phyloP scores from a whole-genome alignment of 2,329 filamentous ascomycete species.

The Paecilomyces niveus region DNA sequence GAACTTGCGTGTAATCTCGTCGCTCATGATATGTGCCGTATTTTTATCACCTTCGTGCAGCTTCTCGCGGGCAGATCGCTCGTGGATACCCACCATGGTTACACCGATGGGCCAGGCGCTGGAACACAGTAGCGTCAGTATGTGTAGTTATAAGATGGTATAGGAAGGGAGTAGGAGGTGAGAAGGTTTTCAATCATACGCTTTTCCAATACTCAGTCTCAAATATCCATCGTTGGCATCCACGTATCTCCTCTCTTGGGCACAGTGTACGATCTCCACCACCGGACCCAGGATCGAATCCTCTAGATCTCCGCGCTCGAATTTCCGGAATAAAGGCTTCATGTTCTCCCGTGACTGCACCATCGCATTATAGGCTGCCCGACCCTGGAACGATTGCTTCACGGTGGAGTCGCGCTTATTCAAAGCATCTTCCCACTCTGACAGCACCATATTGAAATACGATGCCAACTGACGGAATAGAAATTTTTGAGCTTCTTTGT shows the following conservation, averaged over 20 bases:
- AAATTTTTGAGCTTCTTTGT: constrained; percentile 59
- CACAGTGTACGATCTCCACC: constrained; percentile 83
- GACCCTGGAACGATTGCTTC: constrained; percentile 69
- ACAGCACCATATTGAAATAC: constrained; percentile 94
- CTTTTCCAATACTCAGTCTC: constrained; percentile 86
- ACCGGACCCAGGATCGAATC: constrained; percentile 73
- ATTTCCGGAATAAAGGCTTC: constrained; percentile 79
- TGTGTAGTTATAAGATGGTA: constrained; percentile 7
- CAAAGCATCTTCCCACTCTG: constrained; percentile 77
- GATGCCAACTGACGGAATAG: constrained; percentile 83
- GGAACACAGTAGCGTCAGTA: constrained; percentile 1
- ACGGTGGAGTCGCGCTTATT: constrained; percentile 49
- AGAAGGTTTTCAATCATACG: constrained; percentile 35
- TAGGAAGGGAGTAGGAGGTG: background rate
- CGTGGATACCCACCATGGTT: constrained; percentile 99
- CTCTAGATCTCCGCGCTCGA: constrained; percentile 75
- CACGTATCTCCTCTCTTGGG: constrained; percentile 86
- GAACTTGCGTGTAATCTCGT: constrained; percentile 92
- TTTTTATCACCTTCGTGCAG: constrained; percentile 69
- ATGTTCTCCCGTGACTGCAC: constrained; percentile 80
- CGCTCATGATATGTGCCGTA: constrained; percentile 92
- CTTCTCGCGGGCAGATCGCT: constrained; percentile 91
- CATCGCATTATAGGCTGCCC: constrained; percentile 77
- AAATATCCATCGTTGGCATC: constrained; percentile 96
- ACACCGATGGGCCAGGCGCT: constrained; percentile 96